Percentiles rank a stretch among this genome's conserved stretches.
phyloP scores from a whole-genome alignment of 2,329 filamentous ascomycete species.

The Blastomyces emzantsi region DNA sequence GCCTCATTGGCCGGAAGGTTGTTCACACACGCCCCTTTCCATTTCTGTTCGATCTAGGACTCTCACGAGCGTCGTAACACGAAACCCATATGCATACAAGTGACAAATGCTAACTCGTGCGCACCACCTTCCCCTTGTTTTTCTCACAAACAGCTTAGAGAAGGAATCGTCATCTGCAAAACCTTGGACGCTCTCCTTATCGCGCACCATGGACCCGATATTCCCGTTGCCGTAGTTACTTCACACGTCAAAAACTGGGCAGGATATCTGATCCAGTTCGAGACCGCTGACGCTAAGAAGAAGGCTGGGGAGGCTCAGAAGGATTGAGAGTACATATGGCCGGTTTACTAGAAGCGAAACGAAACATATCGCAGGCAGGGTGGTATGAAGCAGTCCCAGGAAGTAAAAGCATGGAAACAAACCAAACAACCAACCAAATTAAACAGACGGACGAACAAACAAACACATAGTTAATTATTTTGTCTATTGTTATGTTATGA shows the following conservation, averaged over 20 bases:
- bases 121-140: neutral
- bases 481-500: neutral
- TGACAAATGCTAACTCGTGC: slow-evolving; percentile 2
- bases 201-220: slow-evolving; percentile 58
- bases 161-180: slow-evolving; percentile 75
- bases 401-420: neutral
- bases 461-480: too few relatives aligned
- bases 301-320: too few relatives aligned
- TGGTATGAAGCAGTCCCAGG: neutral
- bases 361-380: neutral
- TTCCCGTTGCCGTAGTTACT: neutral
- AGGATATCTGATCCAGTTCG: slow-evolving; percentile 1
- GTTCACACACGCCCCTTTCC: neutral
- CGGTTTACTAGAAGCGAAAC: neutral
- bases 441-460: neutral
- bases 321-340: neutral
- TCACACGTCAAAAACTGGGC: slow-evolving; percentile 1
- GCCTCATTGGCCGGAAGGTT: slow-evolving; percentile 7
- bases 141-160: slow-evolving; percentile 52
- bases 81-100: neutral
- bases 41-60: neutral
- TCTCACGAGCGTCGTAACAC: neutral
- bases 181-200: slow-evolving; percentile 83
- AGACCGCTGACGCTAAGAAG: neutral
- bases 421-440: neutral